Base-by-base conservation (phyloP, 306 rosid genomes). In the Arachis hypogaea region DNA sequence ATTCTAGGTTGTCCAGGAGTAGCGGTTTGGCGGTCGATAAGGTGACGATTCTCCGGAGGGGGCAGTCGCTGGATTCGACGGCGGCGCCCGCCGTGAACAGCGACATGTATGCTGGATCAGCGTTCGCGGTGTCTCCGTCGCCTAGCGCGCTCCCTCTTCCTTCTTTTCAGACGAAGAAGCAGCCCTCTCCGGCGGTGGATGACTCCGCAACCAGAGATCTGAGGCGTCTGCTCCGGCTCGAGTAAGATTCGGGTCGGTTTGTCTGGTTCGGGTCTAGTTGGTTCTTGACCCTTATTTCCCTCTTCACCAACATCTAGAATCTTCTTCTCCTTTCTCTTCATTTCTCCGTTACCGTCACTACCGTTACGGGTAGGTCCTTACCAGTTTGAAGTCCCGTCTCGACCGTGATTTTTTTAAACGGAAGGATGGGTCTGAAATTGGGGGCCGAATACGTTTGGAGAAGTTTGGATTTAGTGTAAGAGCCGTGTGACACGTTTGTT, bases 51-150 rank as follows among this genome's bases (percentile, higher is more conserved):
- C 82, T 94, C 74, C 85, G 97, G 56, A 81, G 97, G 11, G 97
- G 97, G 0, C 82, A 91, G 75, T 89, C 96, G 82, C 76, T 88
- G 3, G 95, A 93, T 69, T 90, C 93, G 11, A 60, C 61, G 78
- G 30, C 64, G 75, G 9, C 12, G 7, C 67, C 62, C 36, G 87
- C 76, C 10, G 72, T 73, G 42, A 86, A 62, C 47, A 22, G 68
- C 62, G 86, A 84, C 30, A 52, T 88, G 45, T 94, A 94, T 81
- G 98, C 98, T n/a, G 98, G 99, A 77, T 89, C 97, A 9, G 93
- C 95, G 60, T 91, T 85, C 44, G 77, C 86, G 49, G 22, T 86
- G 76, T 92, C 96, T 14, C 99, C 97, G 65, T 88, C 85, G n/a
- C 99, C 96, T 11, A 89, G 90, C 82, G 82, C 93, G 57, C 93